These are phyloP conservation scores for Yarrowia galli DNA, from an alignment of 1,139 yeast species.

Conservation along the genomic window DNA sequence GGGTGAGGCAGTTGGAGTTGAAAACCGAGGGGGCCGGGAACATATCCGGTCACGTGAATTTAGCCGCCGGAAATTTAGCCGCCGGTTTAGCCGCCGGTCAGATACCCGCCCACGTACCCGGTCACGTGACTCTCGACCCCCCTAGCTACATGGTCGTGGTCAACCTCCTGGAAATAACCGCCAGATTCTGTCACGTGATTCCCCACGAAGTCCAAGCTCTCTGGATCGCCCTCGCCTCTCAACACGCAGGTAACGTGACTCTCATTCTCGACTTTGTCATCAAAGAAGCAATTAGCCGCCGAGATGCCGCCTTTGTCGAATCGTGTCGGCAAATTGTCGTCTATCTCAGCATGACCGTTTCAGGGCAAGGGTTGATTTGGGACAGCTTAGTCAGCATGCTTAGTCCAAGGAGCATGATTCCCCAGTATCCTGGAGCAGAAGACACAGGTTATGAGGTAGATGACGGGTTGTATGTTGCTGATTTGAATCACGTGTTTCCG, in stretches of 20 bases:
- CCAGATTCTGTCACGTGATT: constrained; percentile 72
- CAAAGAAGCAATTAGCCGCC: constrained; percentile 69
- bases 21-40: too few relatives aligned
- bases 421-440: constrained; percentile 58
- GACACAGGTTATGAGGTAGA: constrained; percentile 48
- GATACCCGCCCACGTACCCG: too few relatives aligned
- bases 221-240: constrained; percentile 86
- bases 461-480: constrained; percentile 76
- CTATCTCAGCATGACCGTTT: constrained; percentile 67
- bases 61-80: too few relatives aligned
- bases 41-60: too few relatives aligned
- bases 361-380: constrained; percentile 60
- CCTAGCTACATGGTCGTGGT: constrained; percentile 70
- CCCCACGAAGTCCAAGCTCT: constrained; percentile 90
- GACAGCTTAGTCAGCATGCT: constrained; percentile 72
- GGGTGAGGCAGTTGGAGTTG: constrained; percentile 84
- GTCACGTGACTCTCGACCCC: too few relatives aligned
- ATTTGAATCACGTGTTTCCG: constrained; percentile 65
- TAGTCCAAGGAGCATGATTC: constrained; percentile 88
- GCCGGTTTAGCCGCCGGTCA: too few relatives aligned
- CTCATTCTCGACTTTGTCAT: constrained; percentile 75
- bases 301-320: constrained; percentile 78
- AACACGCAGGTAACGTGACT: constrained; percentile 70
- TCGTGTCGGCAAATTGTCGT: constrained; percentile 82
- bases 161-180: constrained; percentile 84